Evolutionary conservation across 129 eudicot genomes (phyloP), one percentile per base, ranked within the genome.

Genomic region (Calendula officinalis): DNA sequence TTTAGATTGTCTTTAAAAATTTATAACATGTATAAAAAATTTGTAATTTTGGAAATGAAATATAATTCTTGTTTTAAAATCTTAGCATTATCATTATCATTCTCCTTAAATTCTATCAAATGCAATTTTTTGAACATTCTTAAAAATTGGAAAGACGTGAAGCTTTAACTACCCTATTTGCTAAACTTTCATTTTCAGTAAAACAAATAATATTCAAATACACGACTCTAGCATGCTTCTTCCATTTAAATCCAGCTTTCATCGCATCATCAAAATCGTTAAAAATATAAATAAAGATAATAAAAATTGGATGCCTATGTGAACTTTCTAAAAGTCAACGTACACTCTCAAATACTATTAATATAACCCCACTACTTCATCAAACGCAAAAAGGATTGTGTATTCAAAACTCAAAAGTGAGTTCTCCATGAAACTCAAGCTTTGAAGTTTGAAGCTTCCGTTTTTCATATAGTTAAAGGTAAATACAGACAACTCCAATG

Each of bases 161-260:
- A 70, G 62, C 62, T 60, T 50, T 39, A 70, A 62, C 75, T n/a
- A 60, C 22, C 60, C 47, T 39, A 48, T 67, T 57, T 55, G 78
- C 67, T 73, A 56, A 65, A 37, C 78, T 56, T 64, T 73, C 72
- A 56, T 56, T 73, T 51, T 73, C 72, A 38, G 13, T 13, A 4
- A 35, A 38, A 56, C 12, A 56, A 38, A 5, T 38, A 66, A 65
- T 47, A 27, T 46, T 56, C 17, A 56, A 47, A 33, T 39, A 22
- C 67, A 64, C 46, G 64, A 38, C 66, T 64, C 66, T 37, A 62
- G 46, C 78, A 65, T 64, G 72, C 77, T 47, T 39, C 46, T 56
- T 51, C 36, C 59, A 9, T 14, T 59, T 22, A 69, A 36, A 45
- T 69, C 63, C 78, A 73, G 78, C 78, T 73, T 73, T 73, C 60